Conservation (phyloP, 768 basidiomycete genomes). For the Trametes cubensis region DNA sequence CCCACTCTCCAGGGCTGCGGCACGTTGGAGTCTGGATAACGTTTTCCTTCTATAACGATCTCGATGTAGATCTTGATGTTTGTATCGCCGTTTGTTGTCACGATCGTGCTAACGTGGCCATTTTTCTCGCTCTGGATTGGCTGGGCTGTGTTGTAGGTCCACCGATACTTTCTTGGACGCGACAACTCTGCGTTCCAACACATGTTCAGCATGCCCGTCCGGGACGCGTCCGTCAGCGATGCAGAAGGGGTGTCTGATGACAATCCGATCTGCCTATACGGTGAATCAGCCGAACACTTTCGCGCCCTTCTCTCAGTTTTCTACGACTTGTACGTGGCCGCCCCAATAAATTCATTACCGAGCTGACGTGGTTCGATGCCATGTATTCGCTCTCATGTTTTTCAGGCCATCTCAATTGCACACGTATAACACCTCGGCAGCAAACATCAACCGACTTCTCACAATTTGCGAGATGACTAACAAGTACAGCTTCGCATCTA, state of each 20-base stretch:
- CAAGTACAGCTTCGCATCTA: constrained; percentile 42
- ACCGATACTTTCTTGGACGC: constrained; percentile 34
- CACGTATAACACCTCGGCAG: constrained; percentile 33
- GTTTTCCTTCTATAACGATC: neutral
- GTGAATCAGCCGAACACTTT: constrained; percentile 44
- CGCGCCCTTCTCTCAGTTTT: constrained; percentile 43
- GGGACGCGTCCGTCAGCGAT: neutral
- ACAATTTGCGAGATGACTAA: constrained; percentile 45
- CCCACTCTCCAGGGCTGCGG: constrained; percentile 10
- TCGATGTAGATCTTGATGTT: constrained; percentile 19
- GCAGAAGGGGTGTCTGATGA: constrained; percentile 34
- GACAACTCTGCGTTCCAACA: constrained; percentile 38
- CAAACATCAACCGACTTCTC: constrained; percentile 40
- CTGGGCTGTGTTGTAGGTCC: constrained; percentile 28
- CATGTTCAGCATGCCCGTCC: constrained; percentile 32
- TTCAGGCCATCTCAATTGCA: constrained; percentile 29
- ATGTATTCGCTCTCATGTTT: neutral
- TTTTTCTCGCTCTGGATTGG: constrained; percentile 8
- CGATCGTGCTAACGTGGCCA: constrained; percentile 17
- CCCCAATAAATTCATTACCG: neutral
- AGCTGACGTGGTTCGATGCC: neutral
- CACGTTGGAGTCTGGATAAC: constrained; percentile 8
- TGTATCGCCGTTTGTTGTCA: constrained; percentile 10
- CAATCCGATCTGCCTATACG: constrained; percentile 42
- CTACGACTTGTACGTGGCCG: constrained; percentile 41